Base-by-base conservation (phyloP, 257 asterid genomes). In the Penstemon newberryi region DNA sequence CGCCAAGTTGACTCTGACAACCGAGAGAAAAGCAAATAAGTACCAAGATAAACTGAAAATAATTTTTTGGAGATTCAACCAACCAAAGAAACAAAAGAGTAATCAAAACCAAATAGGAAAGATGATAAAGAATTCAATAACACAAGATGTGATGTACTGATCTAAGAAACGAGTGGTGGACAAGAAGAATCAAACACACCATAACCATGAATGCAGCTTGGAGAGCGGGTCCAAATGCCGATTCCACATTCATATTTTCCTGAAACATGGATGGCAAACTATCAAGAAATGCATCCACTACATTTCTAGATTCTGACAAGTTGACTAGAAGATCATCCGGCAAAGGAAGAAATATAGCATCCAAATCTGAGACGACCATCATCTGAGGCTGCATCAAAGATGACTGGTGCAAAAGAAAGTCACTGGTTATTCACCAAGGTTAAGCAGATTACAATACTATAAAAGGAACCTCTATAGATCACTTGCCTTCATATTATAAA, bases 171-270 rank as follows among this genome's bases (percentile, higher is more conserved):
- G 56, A 61, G 55, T 11, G 65, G 41, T 3, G 49, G 55, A 58
- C 71, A 73, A 40, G 37, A 77, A 79, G 61, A 59, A 61, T 56
- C 43, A 49, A 65, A 74, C 97, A 19, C 81, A 94, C 99, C 99
- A 91, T 87, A 77, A 94, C 87, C 95, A 94, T 82, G 78, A 85
- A 86, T 66, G 96, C 91, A 18, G 96, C 88, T 86, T 82, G 89
- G 71, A 91, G 92, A 78, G 99, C 98, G 39, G 99, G 98, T 72
- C 99, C 99, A 82, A 94, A 94, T 77, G 99, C 99, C 62, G 99
- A 91, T 84, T 94, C 99, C 54, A 94, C 89, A 81, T 89, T 91
- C 82, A 82, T 60, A 75, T 84, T 94, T 11, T 82, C 94, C 80
- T 83, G 88, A 82, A 94, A 94, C 96, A 91, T 91, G 77, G 92